Base-by-base conservation (phyloP, 2,329 filamentous ascomycete genomes). In the Ilyonectria mors-panacis region DNA sequence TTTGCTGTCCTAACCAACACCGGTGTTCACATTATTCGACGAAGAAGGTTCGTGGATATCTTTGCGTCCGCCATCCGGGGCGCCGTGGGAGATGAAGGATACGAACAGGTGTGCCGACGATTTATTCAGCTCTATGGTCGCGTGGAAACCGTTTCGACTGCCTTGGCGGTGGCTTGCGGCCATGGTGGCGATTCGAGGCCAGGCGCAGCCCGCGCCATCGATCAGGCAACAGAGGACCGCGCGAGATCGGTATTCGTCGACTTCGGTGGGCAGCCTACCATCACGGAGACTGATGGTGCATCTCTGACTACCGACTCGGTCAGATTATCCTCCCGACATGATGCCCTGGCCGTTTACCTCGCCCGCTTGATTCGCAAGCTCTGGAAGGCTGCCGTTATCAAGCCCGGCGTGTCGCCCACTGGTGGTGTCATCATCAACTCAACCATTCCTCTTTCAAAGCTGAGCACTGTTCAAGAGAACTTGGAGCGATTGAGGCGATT, bases 91-190 rank as follows among this genome's bases (percentile, higher is more conserved):
- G 92, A 93, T 7, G 94, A 98, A 70, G 93, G 93, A 4, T 83
- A 96, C 10, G 94, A 97, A 73, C 89, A 87, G 19, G 93, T 97
- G 73, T 88, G 97, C 23, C 93, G 93, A 60, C 93, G 91, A 67
- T 95, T 99, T 75, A 93, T 96, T 67, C 89, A 91, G 64, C 87
- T 91, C 10, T 99, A 98, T 78, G 96, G 96, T 13, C 90, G 95
- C 12, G 91, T 92, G 4, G 96, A 99, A 79, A 96, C 93, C 0
- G 91, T 97, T 60, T 94, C 96, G 0, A 94, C 95, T 45, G 95
- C 96, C 28, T 84, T 99, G 58, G 96, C 96, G 12, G 96, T 99
- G 33, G 95, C 96, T 42, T 99, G 96, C 79, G 95, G 95, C 4
- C 95, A 98, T 78, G 95, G 94, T 10, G 91, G 92, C 28, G 95